Base-by-base conservation (phyloP, 495 filamentous ascomycete genomes). In the Glarea lozoyensis region DNA sequence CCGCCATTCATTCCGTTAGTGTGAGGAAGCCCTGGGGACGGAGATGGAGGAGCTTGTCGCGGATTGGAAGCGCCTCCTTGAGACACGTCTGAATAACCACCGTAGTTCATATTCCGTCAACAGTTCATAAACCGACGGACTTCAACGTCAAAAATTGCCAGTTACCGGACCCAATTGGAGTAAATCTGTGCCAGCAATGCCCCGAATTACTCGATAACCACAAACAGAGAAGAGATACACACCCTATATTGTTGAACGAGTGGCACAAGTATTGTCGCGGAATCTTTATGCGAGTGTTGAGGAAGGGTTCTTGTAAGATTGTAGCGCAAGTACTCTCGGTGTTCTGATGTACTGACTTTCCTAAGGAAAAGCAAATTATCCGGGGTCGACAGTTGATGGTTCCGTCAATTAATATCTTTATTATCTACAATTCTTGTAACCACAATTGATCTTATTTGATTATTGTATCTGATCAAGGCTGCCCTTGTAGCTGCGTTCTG, bases 1-100 rank as follows among this genome's bases (percentile, higher is more conserved):
- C 52, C 63, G 49, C 70, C 77, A 50, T 76, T 79, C 56, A 80
- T 74, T 34, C 72, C 73, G 54, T 81, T 82, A 3, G 37, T 22
- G 46, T 75, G 70, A 34, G 47, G 43, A 29, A 55, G 32, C 3
- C 34, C 35, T 42, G 43, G 52, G 16, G 48, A 52, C 1, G 55
- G 51, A 4, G 55, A 58, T 1, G 46, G 50, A 11, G 55, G 55
- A 22, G 52, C 49, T 43, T 55, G 52, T 18, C 55, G 48, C 18
- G 45, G 42, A 23, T 53, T 51, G 1, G 24, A 17, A 29, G 40
- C 22, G 6, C 40, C 41, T 15, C 20, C 31, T 5, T 23, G 27
- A 9, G 47, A 38, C 2, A 30, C 29, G 17, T 57, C 54, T n/a
- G 37, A 25, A 20, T 57, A 57, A 21, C 53, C 50, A 22, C 48